Evolutionary conservation across 2,329 filamentous ascomycete species (phyloP).

Genomic region (Phyllachora maydis): DNA sequence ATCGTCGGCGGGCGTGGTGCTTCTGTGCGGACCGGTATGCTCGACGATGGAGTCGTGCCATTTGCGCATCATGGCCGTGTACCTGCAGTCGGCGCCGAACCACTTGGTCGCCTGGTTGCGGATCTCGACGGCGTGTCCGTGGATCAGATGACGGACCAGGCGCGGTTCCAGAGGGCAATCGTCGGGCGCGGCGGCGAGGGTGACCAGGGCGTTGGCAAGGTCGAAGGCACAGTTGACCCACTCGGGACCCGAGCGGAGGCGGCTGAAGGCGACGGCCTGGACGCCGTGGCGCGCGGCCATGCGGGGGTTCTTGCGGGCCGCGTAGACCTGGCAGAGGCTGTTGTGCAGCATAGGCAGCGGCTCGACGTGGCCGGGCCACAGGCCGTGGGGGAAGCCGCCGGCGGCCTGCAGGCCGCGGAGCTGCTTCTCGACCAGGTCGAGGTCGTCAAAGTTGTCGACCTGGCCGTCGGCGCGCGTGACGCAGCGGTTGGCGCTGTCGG

Average conservation of each 20-base stretch:
- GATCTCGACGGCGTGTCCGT: conserved; percentile 6
- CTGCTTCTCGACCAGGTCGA: conserved; percentile 4
- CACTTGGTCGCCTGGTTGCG: conserved; percentile 3
- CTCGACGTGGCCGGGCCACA: conserved; percentile 10
- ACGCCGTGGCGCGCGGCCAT: conserved; percentile 8
- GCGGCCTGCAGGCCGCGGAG: conserved; percentile 5
- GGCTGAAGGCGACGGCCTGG: conserved; percentile 7
- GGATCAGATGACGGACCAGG: conserved; percentile 3
- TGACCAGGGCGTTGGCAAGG: conserved; percentile 6
- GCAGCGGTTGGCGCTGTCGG: conserved; percentile 3
- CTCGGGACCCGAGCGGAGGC: conserved; percentile 5
- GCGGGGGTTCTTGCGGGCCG: conserved; percentile 4
- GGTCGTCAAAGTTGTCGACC: conserved; percentile 3
- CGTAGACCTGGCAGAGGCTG: conserved; percentile 7
- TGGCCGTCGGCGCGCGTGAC: conserved; percentile 3
- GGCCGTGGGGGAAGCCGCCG: conserved; percentile 3
- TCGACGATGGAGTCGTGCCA: conserved; percentile 4
- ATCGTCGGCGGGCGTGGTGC: conserved; percentile 3
- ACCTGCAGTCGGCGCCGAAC: conserved; percentile 7
- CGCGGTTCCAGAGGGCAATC: conserved; percentile 3
- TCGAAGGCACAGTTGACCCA: conserved; percentile 9
- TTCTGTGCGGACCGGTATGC: conserved; percentile 2
- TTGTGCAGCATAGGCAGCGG: conserved; percentile 8
- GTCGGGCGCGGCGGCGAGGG: conserved; percentile 2
- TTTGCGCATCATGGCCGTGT: conserved; percentile 5